phyloP scores from a whole-genome alignment of 2,329 filamentous ascomycete species.

The Chaetothyriales sp. region DNA sequence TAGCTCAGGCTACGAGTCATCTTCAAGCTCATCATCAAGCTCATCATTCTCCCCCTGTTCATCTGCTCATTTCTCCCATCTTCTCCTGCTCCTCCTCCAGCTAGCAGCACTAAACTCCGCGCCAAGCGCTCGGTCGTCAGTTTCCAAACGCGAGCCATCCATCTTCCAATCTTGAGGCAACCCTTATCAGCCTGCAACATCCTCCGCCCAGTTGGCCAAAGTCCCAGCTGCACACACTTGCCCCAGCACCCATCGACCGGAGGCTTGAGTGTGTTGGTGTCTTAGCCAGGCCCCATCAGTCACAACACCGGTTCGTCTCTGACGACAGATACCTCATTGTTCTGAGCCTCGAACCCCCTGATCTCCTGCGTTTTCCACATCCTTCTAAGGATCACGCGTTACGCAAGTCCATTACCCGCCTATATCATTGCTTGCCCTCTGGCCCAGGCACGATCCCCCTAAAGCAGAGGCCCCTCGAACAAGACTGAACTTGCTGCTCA shows the following conservation, averaged over 20 bases:
- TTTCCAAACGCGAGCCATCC: conserved; percentile 11
- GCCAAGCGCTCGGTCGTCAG: background rate
- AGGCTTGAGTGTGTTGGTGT: background rate
- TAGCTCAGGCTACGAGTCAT: background rate
- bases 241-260: background rate
- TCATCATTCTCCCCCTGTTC: background rate
- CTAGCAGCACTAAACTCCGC: background rate
- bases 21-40: too few species aligned
- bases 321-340: background rate
- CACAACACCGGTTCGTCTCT: background rate
- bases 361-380: background rate
- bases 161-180: conserved; percentile 9
- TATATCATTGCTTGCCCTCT: background rate
- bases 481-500: background rate
- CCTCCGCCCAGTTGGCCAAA: background rate
- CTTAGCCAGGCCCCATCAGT: too few species aligned
- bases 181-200: background rate
- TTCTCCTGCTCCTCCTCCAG: background rate
- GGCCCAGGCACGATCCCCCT: background rate
- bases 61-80: background rate
- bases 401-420: background rate
- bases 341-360: background rate
- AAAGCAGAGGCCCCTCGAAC: background rate
- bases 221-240: background rate
- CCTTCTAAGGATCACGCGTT: background rate